Percentiles rank a stretch among this genome's conserved stretches.
Conservation (phyloP, 306 rosid genomes). For the Acacia melanoxylon region DNA sequence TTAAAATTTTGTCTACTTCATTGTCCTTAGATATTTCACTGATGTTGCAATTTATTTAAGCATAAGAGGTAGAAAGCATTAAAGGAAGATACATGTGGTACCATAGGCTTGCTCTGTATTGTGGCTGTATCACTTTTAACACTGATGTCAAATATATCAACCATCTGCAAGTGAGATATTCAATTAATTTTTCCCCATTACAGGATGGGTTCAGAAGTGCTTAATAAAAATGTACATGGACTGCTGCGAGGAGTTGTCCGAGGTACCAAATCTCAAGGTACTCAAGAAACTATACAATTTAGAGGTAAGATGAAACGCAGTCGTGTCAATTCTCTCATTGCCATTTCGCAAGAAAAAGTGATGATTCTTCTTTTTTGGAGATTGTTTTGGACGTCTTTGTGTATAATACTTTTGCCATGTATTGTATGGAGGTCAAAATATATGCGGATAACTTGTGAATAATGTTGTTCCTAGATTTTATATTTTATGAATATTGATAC, state of each 20-base stretch:
- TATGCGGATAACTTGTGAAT: neutral
- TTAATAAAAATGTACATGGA: conserved; percentile 73
- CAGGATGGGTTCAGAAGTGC: conserved; percentile 88
- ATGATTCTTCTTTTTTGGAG: conserved; percentile 18
- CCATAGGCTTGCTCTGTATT: conserved; percentile 25
- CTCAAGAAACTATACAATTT: conserved; percentile 81
- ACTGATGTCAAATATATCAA: conserved; percentile 19
- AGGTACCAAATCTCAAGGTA: conserved; percentile 72
- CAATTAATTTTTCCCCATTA: conserved; percentile 15
- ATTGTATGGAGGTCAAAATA: neutral
- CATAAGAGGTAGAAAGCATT: neutral
- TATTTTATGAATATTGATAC: neutral
- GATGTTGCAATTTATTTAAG: neutral
- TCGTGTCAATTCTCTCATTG: neutral
- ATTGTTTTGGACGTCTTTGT: conserved; percentile 1
- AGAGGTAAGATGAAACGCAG: conserved; percentile 59
- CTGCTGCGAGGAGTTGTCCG: conserved; percentile 74
- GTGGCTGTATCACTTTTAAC: conserved; percentile 7
- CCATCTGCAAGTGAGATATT: conserved; percentile 14
- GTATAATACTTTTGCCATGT: neutral
- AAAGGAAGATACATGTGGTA: neutral
- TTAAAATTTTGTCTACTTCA: neutral
- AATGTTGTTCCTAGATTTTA: neutral
- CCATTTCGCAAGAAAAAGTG: neutral
- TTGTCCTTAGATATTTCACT: neutral